Evolutionary conservation across 2,329 filamentous ascomycete genomes (phyloP).

Genomic region (Cytospora mali): DNA sequence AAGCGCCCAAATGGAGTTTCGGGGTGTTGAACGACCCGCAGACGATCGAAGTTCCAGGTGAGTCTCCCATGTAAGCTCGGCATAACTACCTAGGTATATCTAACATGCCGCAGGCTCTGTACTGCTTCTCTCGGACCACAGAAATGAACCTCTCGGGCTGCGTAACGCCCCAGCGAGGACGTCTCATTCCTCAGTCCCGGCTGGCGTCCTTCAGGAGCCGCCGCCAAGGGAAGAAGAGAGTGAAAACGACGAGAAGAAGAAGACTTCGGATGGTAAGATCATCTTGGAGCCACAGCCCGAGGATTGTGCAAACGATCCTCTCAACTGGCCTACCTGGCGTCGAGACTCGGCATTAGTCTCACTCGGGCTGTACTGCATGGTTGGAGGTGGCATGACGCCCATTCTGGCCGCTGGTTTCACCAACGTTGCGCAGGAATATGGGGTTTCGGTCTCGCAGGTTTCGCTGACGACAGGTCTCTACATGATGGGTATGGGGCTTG

Average conservation of each 20-base stretch:
- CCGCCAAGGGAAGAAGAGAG: constrained; percentile 34
- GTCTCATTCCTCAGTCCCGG: constrained; percentile 60
- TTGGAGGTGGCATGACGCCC: constrained; percentile 91
- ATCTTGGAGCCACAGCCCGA: constrained; percentile 92
- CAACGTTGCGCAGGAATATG: constrained; percentile 68
- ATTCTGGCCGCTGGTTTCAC: constrained; percentile 88
- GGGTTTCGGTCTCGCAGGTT: constrained; percentile 70
- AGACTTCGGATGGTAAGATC: constrained; percentile 77
- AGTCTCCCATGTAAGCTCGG: constrained; percentile 30
- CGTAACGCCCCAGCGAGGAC: constrained; percentile 59
- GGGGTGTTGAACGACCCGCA: constrained; percentile 81
- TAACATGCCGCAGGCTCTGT: constrained; percentile 54
- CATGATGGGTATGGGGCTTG: constrained; percentile 90
- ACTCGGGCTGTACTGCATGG: constrained; percentile 88
- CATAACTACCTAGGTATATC: constrained; percentile 5
- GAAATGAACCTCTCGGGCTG: constrained; percentile 62
- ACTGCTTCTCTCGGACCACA: constrained; percentile 56
- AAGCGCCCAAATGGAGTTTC: constrained; percentile 57
- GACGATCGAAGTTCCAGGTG: constrained; percentile 88
- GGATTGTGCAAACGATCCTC: constrained; percentile 83
- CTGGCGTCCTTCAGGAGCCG: constrained; percentile 42
- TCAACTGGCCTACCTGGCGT: constrained; percentile 87
- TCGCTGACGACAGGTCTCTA: constrained; percentile 88
- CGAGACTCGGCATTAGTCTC: constrained; percentile 79
- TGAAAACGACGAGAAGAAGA: constrained; percentile 54